Percentiles rank a stretch among this genome's conserved stretches.
phyloP scores from a whole-genome alignment of 208 protist genomes.

The Spongospora subterranea region DNA sequence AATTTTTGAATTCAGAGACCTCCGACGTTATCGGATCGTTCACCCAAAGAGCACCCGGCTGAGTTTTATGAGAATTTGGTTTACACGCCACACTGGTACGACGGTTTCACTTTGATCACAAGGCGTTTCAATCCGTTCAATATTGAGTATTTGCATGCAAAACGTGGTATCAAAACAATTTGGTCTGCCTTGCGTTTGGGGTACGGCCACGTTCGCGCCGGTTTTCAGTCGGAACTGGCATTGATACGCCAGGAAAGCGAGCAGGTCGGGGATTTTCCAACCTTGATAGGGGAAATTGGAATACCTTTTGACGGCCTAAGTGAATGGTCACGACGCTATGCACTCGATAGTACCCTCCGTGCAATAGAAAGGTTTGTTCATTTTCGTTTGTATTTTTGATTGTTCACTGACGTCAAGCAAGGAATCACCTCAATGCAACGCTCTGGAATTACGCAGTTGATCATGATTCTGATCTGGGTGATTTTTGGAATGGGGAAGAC shows the following conservation, averaged over 20 bases:
- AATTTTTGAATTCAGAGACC: background rate
- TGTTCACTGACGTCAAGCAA: background rate
- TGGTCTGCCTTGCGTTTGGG: background rate
- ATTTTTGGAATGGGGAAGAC: conserved; percentile 29
- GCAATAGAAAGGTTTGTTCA: background rate
- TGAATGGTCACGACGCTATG: background rate
- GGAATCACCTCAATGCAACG: background rate
- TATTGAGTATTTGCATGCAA: background rate
- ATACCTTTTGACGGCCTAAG: background rate
- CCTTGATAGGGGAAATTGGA: conserved; percentile 17
- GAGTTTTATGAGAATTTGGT: background rate
- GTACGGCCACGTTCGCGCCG: background rate
- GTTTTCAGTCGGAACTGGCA: background rate
- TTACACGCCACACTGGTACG: conserved; percentile 46
- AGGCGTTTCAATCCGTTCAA: background rate
- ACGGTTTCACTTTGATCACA: conserved; percentile 16
- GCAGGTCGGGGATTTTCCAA: background rate
- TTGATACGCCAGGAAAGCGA: conserved; percentile 7
- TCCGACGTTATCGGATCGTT: background rate
- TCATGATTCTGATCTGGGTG: background rate
- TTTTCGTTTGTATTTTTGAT: background rate
- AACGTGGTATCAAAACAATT: background rate
- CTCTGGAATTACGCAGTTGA: background rate
- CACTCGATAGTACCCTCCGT: background rate
- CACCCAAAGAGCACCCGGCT: background rate